Evolutionary conservation across 2,329 filamentous ascomycete species (phyloP).

Genomic region (Colletotrichum gloeosporioides): DNA sequence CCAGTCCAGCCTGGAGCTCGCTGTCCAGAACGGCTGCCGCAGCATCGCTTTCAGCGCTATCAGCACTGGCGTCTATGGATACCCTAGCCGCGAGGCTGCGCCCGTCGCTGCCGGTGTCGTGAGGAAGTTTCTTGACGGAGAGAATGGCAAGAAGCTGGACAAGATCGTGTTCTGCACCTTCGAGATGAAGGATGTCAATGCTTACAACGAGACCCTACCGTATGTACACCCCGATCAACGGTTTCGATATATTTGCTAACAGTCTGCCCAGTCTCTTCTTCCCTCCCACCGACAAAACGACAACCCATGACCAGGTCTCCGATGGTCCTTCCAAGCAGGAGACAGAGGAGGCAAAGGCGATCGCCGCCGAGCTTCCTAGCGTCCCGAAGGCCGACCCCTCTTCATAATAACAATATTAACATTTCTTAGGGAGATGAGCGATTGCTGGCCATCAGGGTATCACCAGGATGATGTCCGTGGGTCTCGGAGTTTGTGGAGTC

Average conservation of each 20-base stretch:
- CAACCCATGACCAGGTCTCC: constrained; percentile 18
- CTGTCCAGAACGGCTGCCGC: constrained; percentile 67
- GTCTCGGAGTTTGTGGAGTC: neutral
- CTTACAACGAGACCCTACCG: constrained; percentile 77
- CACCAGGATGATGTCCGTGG: neutral
- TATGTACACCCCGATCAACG: constrained; percentile 50
- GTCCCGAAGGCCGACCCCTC: constrained; percentile 38
- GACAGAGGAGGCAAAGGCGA: constrained; percentile 28
- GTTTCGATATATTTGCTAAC: neutral
- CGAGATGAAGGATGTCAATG: constrained; percentile 74
- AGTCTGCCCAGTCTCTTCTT: neutral
- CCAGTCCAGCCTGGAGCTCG: constrained; percentile 72
- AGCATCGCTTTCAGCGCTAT: constrained; percentile 84
- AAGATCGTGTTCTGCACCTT: constrained; percentile 88
- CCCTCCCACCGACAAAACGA: constrained; percentile 21
- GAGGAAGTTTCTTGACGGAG: constrained; percentile 56
- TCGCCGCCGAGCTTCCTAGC: constrained; percentile 36
- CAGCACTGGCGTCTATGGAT: constrained; percentile 91
- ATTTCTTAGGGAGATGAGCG: neutral
- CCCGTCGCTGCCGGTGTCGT: constrained; percentile 69
- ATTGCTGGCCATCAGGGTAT: neutral
- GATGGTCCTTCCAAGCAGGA: constrained; percentile 26
- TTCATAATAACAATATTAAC: neutral
- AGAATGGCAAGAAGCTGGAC: constrained; percentile 60
- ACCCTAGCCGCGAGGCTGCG: constrained; percentile 77